Base-by-base conservation (phyloP, 2,329 filamentous ascomycete genomes). In the Pseudogymnoascus sp. region DNA sequence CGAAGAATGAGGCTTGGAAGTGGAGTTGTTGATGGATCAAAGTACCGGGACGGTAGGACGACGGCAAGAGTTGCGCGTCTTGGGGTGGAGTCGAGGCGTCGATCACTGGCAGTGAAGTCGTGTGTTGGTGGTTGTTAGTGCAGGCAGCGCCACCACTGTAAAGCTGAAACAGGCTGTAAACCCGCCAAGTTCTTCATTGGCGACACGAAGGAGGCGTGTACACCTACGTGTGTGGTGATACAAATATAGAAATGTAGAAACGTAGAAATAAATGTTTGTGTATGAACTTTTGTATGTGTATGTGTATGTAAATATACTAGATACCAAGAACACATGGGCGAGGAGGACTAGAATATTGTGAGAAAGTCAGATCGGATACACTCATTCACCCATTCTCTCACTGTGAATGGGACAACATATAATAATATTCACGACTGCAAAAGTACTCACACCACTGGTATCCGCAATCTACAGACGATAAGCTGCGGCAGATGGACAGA, bases 1-100 rank as follows among this genome's bases (percentile, higher is more conserved):
- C 11, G 49, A 55, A 55, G 49, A 33, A 55, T 55, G 49, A 55
- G 49, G 49, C 49, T 55, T 55, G 49, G 49, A 55, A 55, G 49
- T 55, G 49, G 49, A 55, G 49, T 55, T 55, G 49, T 55, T 11
- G 49, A 55, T 55, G 49, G 49, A 19, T 33, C 45, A 19, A 52
- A 52, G 43, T 29, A 45, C 43, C 26, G 4, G n/a, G 29, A 55
- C 49, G 49, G 29, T 21, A 33, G 49, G 49, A 55, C 45, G 26
- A 52, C 26, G 45, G 45, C 11, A 55, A 55, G 49, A 33, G 29
- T 55, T 55, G 49, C 49, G 29, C 29, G 49, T 55, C 49, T 33
- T 19, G 49, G 49, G 49, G 49, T 55, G 49, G 49, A 55, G 49
- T 55, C 49, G 49, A 16, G 10, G 29, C 29, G 49, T 33, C 49